Evolutionary conservation across 345 rosid species (phyloP).

Genomic region (Orychophragmus violaceus): DNA sequence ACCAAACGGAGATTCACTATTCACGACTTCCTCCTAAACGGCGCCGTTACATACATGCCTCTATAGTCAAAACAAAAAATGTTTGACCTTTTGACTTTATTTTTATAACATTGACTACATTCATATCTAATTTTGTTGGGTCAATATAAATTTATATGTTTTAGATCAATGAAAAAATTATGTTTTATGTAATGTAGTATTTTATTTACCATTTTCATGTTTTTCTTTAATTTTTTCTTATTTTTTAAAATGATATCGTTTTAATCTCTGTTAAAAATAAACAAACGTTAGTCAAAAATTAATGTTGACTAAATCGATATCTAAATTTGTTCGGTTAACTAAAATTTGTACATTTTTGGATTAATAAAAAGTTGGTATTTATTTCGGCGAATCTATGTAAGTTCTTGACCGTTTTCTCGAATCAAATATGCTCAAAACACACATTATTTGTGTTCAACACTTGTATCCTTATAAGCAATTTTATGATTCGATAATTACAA

Average conservation of each 20-base stretch:
- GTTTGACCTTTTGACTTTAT: neutral
- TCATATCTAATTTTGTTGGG: no score
- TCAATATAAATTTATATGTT: no score
- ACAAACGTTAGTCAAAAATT: no score
- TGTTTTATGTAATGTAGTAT: no score
- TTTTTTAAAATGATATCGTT: neutral
- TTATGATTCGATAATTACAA: neutral
- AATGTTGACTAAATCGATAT: no score
- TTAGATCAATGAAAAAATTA: no score
- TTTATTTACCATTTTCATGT: no score
- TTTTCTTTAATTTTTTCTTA: neutral
- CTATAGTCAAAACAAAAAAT: neutral
- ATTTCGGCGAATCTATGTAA: neutral
- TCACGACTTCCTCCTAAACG: neutral
- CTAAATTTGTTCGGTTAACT: no score
- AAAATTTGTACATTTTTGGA: no score
- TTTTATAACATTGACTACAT: neutral
- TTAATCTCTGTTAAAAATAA: no score
- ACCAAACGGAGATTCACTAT: conserved; percentile 2
- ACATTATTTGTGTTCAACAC: neutral
- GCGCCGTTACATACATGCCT: neutral
- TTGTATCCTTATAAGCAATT: neutral
- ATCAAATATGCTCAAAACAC: neutral
- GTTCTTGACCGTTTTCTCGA: neutral
- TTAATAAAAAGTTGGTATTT: no score